These are phyloP conservation scores for Groenewaldozyma salmanticensis DNA, from an alignment of 805 yeast species.

Conservation along the genomic window DNA sequence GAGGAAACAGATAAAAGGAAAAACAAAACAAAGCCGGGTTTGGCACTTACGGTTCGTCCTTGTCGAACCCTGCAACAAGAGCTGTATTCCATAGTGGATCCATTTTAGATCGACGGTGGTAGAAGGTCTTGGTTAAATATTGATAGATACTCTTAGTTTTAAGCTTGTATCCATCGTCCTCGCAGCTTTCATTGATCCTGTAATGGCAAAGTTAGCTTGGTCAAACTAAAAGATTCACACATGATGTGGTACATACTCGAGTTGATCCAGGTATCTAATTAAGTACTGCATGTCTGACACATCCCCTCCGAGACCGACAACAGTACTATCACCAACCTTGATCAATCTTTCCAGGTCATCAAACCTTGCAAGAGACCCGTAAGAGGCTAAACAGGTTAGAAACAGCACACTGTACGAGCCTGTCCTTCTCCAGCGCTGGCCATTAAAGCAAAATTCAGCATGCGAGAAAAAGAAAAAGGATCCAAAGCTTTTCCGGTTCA, in stretches of 20 bases:
- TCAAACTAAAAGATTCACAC: neutral
- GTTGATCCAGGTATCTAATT: conserved; percentile 62
- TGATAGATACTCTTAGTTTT: conserved; percentile 85
- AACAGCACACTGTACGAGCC: neutral
- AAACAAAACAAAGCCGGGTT: too few species aligned
- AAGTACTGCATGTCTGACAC: conserved; percentile 86
- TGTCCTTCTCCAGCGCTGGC: too few species aligned
- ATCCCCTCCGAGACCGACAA: conserved; percentile 93
- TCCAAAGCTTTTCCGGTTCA: neutral
- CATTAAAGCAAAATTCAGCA: too few species aligned
- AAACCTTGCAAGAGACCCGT: conserved; percentile 87
- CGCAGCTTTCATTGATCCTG: conserved; percentile 63
- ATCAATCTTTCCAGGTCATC: conserved; percentile 76
- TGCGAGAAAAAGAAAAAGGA: neutral
- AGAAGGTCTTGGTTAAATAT: conserved; percentile 75
- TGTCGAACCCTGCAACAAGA: conserved; percentile 82
- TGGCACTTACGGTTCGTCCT: conserved; percentile 40
- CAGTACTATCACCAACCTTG: conserved; percentile 73
- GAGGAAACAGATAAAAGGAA: neutral
- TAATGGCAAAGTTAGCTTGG: neutral
- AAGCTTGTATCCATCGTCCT: conserved; percentile 54
- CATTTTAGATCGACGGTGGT: conserved; percentile 83
- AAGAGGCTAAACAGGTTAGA: conserved; percentile 38
- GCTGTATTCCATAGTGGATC: conserved; percentile 94
- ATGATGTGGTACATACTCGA: conserved; percentile 43